Percentiles rank a stretch among this genome's conserved stretches.
These are phyloP conservation scores for Cryphonectria nitschkei DNA, from an alignment of 2,329 filamentous ascomycete species.

Conservation along the genomic window DNA sequence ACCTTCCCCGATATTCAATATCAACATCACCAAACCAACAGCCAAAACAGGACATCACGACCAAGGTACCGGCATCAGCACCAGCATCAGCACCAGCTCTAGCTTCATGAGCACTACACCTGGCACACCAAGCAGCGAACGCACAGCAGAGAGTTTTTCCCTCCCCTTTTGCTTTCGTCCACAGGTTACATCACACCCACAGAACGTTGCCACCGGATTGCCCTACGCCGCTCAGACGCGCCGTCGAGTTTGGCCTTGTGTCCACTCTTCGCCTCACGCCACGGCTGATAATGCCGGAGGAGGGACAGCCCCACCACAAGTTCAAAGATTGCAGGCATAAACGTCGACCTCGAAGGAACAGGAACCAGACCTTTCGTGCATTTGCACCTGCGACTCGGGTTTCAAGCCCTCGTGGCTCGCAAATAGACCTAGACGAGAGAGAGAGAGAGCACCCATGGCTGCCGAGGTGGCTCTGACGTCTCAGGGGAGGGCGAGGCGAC, in stretches of 20 bases:
- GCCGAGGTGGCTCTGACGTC: conserved; percentile 36
- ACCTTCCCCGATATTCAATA: conserved; percentile 8
- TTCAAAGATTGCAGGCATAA: not conserved
- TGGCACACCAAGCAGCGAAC: not conserved
- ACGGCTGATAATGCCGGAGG: not conserved
- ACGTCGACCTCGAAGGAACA: not conserved
- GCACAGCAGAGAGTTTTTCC: not conserved
- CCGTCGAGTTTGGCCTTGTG: not conserved
- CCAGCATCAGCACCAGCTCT: too few species aligned
- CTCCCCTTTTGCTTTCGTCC: too few species aligned
- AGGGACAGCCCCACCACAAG: not conserved
- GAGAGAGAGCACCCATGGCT: conserved; percentile 18
- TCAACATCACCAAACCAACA: conserved; percentile 5
- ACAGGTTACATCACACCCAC: not conserved
- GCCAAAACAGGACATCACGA: not conserved
- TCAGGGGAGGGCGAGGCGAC: conserved; percentile 51
- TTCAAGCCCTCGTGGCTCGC: not conserved
- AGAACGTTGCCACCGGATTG: not conserved
- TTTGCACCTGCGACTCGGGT: not conserved
- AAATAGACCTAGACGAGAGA: not conserved
- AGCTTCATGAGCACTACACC: not conserved
- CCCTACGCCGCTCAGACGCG: not conserved
- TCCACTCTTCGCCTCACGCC: not conserved
- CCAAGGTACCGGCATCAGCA: not conserved
- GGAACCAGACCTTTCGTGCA: not conserved